These are phyloP conservation scores for Saksenaea oblongispora DNA, from an alignment of 371 early-diverging fungal genomes.

Conservation along the genomic window DNA sequence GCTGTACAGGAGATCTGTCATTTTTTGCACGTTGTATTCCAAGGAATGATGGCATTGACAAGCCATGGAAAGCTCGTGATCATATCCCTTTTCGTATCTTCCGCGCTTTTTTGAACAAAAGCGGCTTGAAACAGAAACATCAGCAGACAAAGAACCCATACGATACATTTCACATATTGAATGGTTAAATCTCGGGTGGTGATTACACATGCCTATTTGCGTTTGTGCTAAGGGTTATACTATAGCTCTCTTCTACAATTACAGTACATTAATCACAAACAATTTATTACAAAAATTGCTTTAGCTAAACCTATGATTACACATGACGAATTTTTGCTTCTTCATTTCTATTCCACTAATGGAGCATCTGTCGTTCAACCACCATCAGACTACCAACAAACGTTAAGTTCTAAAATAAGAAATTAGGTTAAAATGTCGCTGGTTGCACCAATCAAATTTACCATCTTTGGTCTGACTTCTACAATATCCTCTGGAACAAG, in stretches of 20 bases:
- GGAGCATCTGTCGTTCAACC: constrained; percentile 41
- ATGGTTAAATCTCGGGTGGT: no score
- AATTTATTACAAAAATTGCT: background rate
- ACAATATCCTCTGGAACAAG: constrained; percentile 96
- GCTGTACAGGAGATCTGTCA: no score
- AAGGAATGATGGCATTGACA: no score
- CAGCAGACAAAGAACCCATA: background rate
- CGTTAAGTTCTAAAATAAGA: constrained; percentile 70
- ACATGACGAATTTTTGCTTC: background rate
- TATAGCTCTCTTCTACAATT: background rate
- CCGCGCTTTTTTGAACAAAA: no score
- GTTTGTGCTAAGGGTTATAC: background rate
- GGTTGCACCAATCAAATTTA: constrained; percentile 20
- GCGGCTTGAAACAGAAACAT: no score
- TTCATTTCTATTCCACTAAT: background rate
- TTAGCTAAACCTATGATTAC: background rate
- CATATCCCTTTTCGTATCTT: no score
- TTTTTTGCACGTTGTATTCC: no score
- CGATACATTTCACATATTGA: background rate
- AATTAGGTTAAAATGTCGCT: background rate
- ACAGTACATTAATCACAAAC: background rate
- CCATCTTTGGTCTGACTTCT: constrained; percentile 91
- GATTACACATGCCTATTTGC: no score
- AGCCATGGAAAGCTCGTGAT: no score
- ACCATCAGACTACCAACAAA: constrained; percentile 92